Base-by-base conservation (phyloP, 768 basidiomycete species). In the Butyriboletus loyo region DNA sequence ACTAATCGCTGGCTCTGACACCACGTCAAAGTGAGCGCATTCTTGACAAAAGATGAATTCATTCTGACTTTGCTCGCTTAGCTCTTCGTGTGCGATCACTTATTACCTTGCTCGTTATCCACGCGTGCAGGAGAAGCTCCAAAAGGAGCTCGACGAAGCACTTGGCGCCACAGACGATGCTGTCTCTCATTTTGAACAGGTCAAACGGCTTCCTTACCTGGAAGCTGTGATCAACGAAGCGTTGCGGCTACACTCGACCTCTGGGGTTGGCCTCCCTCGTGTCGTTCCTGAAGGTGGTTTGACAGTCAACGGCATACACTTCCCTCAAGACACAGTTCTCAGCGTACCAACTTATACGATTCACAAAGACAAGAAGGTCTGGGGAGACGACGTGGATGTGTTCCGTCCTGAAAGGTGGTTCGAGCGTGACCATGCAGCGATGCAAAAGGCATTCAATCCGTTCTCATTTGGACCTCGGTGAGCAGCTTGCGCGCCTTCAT, bases 341-440 rank as follows among this genome's bases (percentile, higher is more conserved):
- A 87, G 85, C 44, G 89, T 92, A 4, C 91, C 92, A 22, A 86
- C 82, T 43, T 94, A 85, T 68, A 83, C 89, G 3, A 86, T 94
- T 46, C 92, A 96, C 65, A 84, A 90, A 25, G 81, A 91, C 62
- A 61, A 67, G 37, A 61, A 54, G 1, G 76, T 86, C 1, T 95
- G 93, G 93, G 93, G 93, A 7, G 76, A 80, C 6, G 92, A 95
- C 62, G 74, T 79, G 25, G 85, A 88, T 36, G 78, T 59, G 7
- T 95, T 79, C 74, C 72, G 89, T 32, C 92, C 92, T 0, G 92
- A 95, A 61, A 76, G 93, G 27, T 96, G 89, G 89, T 83, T 92
- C 56, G 89, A 90, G 62, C 71, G 77, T 40, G 83, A 89, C 62
- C 69, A 78, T 55, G 77, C 75, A 17, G 70, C 69, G 27, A 81